Evolutionary conservation across 148 eudicot genomes (phyloP).

Genomic region (Camellia granthamiana): DNA sequence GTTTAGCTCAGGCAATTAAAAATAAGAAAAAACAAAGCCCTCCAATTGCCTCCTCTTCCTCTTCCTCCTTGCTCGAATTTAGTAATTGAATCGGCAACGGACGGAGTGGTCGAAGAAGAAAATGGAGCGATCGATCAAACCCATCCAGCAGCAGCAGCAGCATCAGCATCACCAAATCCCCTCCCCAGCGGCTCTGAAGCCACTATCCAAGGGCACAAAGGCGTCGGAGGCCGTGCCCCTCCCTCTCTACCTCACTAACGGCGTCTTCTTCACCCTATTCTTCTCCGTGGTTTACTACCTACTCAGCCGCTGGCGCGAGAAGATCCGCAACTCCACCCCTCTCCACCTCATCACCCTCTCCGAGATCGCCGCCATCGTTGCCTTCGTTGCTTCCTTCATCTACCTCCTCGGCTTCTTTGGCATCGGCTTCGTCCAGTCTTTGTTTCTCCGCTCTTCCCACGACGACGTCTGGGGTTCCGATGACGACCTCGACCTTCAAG

Average conservation of each 20-base stretch:
- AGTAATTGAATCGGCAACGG: not conserved
- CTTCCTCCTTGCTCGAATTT: not conserved
- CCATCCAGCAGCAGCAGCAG: not conserved
- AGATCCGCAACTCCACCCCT: slow-evolving; percentile 83
- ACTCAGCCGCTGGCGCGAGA: slow-evolving; percentile 84
- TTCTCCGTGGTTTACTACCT: slow-evolving; percentile 83
- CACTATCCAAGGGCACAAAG: slow-evolving; percentile 18
- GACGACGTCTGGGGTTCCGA: slow-evolving; percentile 22
- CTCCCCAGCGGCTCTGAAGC: not conserved
- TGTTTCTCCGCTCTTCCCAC: slow-evolving; percentile 31
- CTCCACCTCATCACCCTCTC: slow-evolving; percentile 77
- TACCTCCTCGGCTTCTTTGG: slow-evolving; percentile 88
- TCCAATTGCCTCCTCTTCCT: not conserved
- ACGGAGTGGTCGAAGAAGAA: not conserved
- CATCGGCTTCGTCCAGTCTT: slow-evolving; percentile 66
- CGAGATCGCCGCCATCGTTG: slow-evolving; percentile 64
- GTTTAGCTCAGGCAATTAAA: not conserved
- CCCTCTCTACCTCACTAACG: slow-evolving; percentile 72
- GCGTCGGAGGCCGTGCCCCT: slow-evolving; percentile 78
- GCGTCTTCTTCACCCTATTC: slow-evolving; percentile 71
- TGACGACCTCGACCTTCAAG: slow-evolving; percentile 10
- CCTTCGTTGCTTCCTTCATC: slow-evolving; percentile 73
- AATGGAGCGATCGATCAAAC: slow-evolving; percentile 17
- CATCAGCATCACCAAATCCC: too few relatives aligned
- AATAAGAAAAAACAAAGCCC: too few relatives aligned